phyloP scores from a whole-genome alignment of 371 early-diverging fungal genomes.

The Syncephalastrum contaminatum region DNA sequence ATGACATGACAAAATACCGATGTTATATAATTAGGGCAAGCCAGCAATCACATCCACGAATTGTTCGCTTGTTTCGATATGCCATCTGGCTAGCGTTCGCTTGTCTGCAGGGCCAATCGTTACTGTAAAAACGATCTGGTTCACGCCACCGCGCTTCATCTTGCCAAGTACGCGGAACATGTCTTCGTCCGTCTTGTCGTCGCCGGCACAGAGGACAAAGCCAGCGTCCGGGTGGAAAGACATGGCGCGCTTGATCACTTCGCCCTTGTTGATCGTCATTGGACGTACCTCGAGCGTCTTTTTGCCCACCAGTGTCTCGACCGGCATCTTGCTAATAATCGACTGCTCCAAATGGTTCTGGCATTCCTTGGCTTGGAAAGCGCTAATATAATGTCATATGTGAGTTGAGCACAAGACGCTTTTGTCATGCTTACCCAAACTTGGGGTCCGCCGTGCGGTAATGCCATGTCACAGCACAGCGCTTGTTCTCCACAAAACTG shows the following conservation, averaged over 20 bases:
- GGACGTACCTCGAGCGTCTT: conserved; percentile 96
- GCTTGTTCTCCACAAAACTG: conserved; percentile 82
- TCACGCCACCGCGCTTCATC: conserved; percentile 11
- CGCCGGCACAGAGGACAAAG: conserved; percentile 94
- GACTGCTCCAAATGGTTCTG: conserved; percentile 87
- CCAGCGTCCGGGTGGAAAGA: conserved; percentile 62
- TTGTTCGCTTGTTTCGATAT: conserved; percentile 55
- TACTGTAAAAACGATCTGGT: conserved; percentile 51
- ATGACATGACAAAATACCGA: too few relatives aligned
- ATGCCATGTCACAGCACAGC: conserved; percentile 87
- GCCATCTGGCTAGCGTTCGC: conserved; percentile 82
- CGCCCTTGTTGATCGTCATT: conserved; percentile 83
- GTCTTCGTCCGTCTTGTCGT: conserved; percentile 97
- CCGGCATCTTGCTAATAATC: conserved; percentile 81
- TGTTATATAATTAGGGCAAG: too few relatives aligned
- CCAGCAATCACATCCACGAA: conserved; percentile 28
- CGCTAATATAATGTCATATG: conserved; percentile 15
- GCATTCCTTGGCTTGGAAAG: conserved; percentile 87
- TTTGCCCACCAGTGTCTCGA: conserved; percentile 94
- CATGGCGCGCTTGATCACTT: conserved; percentile 86
- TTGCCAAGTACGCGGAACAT: conserved; percentile 68
- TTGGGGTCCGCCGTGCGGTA: conserved; percentile 88
- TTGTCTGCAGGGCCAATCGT: conserved; percentile 79
- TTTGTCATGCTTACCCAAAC: conserved; percentile 63
- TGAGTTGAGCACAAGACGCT: conserved; percentile 18